Conservation (phyloP, 169 alveolate genomes). For the Miamiensis avidus region DNA sequence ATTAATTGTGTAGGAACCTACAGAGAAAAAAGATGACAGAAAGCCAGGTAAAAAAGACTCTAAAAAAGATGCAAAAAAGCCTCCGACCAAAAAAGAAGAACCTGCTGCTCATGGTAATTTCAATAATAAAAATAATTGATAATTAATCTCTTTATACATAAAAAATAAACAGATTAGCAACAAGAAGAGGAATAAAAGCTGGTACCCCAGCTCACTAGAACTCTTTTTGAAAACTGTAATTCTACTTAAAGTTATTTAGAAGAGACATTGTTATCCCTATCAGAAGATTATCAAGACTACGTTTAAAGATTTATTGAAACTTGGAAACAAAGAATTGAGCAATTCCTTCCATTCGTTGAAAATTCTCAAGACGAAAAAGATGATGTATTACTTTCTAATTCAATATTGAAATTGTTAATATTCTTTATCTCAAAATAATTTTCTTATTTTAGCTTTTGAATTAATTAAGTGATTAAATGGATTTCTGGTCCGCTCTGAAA, state of each 20-base stretch:
- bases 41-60: slow-evolving; percentile 24
- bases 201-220: slow-evolving; percentile 54
- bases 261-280: slow-evolving; percentile 48
- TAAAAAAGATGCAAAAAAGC: slow-evolving; percentile 44
- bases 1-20: slow-evolving; percentile 53
- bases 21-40: slow-evolving; percentile 52
- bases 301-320: slow-evolving; percentile 33
- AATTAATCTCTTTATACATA: too few relatives aligned
- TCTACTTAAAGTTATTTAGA: slow-evolving; percentile 55
- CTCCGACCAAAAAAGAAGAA: slow-evolving; percentile 42
- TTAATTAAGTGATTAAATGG: slow-evolving; percentile 29
- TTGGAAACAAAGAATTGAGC: slow-evolving; percentile 45
- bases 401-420: too few relatives aligned
- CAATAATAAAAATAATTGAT: too few relatives aligned
- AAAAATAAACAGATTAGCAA: too few relatives aligned
- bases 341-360: slow-evolving; percentile 40
- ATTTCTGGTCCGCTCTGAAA: slow-evolving; percentile 63
- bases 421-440: neutral
- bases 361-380: slow-evolving; percentile 58
- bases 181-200: slow-evolving; percentile 54
- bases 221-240: slow-evolving; percentile 50
- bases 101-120: too few relatives aligned
- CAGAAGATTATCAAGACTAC: slow-evolving; percentile 61
- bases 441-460: neutral
- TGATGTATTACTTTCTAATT: neutral